Percentiles rank a stretch among this genome's conserved stretches.
phyloP scores from a whole-genome alignment of 805 yeast genomes.

The Lachancea quebecensis region DNA sequence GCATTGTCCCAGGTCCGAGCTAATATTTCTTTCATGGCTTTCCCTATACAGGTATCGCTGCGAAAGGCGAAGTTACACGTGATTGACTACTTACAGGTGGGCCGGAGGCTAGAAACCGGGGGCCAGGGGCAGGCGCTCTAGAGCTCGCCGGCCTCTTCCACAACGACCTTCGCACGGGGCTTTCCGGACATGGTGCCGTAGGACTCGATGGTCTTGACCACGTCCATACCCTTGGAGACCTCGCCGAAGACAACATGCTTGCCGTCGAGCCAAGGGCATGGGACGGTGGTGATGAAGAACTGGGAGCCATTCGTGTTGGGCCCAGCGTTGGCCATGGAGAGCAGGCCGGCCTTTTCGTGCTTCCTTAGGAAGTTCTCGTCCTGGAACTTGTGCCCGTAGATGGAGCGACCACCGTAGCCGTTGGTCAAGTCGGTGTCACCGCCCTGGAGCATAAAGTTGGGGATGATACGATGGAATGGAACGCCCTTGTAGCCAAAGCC shows the following conservation, averaged over 20 bases:
- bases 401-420: slow-evolving; percentile 91
- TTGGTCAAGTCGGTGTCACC: slow-evolving; percentile 82
- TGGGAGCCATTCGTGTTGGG: slow-evolving; percentile 91
- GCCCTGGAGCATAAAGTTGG: slow-evolving; percentile 95
- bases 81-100: background rate
- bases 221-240: slow-evolving; percentile 57
- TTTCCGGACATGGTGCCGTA: slow-evolving; percentile 63
- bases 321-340: slow-evolving; percentile 92
- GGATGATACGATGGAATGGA: slow-evolving; percentile 89
- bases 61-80: background rate
- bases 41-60: too few relatives aligned
- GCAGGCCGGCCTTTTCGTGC: slow-evolving; percentile 73
- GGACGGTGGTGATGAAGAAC: slow-evolving; percentile 78
- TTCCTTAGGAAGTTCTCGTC: slow-evolving; percentile 58
- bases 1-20: too few relatives aligned
- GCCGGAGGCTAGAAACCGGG: background rate
- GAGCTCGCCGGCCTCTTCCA: slow-evolving; percentile 48
- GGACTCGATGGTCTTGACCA: slow-evolving; percentile 53
- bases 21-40: too few relatives aligned
- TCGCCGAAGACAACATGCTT: slow-evolving; percentile 76
- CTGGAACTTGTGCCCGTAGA: slow-evolving; percentile 62
- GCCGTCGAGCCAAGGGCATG: slow-evolving; percentile 74
- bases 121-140: background rate
- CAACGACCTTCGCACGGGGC: slow-evolving; percentile 55
- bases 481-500: slow-evolving; percentile 80